These are phyloP conservation scores for Phytopythium delawarense DNA, from an alignment of 352 stramenopile genomes.

Conservation along the genomic window DNA sequence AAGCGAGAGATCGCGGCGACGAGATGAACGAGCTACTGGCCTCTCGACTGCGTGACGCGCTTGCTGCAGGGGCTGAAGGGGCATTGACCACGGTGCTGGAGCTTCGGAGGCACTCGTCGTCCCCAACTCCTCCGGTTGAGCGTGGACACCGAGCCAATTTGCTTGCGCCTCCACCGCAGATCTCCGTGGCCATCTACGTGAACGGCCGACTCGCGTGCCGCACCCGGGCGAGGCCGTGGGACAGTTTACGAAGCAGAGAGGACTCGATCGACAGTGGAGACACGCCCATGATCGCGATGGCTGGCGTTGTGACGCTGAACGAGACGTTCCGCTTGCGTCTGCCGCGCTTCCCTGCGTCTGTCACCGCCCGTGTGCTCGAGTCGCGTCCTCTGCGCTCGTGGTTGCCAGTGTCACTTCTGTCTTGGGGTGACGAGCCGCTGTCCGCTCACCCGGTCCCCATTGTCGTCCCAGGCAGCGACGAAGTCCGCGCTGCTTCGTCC, in stretches of 20 bases:
- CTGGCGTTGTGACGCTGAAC: slow-evolving; percentile 37
- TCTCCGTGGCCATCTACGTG: slow-evolving; percentile 38
- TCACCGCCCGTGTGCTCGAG: slow-evolving; percentile 50
- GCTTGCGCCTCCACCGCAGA: slow-evolving; percentile 1
- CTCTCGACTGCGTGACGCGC: neutral
- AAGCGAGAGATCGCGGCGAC: slow-evolving; percentile 5
- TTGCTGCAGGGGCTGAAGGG: neutral
- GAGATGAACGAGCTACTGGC: slow-evolving; percentile 19
- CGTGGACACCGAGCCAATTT: neutral
- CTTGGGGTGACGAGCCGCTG: slow-evolving; percentile 27
- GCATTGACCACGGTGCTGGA: slow-evolving; percentile 22
- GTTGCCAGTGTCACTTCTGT: neutral
- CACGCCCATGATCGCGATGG: neutral
- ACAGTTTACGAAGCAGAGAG: neutral
- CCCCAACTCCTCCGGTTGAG: neutral
- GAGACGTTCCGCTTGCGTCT: slow-evolving; percentile 46
- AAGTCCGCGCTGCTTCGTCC: neutral
- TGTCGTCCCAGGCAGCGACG: slow-evolving; percentile 39
- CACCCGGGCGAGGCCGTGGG: slow-evolving; percentile 21
- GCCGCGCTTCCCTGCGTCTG: slow-evolving; percentile 41
- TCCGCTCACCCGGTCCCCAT: slow-evolving; percentile 50
- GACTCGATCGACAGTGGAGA: neutral
- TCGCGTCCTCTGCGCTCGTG: slow-evolving; percentile 17
- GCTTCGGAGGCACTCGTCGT: slow-evolving; percentile 1
- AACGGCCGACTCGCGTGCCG: slow-evolving; percentile 37